Base-by-base conservation (phyloP, 352 stramenopile genomes). In the Pilasporangium apinafurcum region DNA sequence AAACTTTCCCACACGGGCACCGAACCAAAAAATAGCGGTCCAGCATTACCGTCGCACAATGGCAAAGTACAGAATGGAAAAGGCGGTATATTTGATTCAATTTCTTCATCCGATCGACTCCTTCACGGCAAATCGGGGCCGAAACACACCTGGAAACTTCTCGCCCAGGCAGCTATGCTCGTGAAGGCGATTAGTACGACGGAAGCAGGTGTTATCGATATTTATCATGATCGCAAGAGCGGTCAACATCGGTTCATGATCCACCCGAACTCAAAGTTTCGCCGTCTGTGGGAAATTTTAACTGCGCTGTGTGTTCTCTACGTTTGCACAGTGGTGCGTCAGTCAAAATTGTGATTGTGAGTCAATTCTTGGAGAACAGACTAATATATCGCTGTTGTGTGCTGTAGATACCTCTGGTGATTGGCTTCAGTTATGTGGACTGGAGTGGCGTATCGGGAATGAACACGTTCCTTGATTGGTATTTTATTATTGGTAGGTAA, bases 261-360 rank as follows among this genome's bases (percentile, higher is more conserved):
- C 38, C 78, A 91, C 44, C 78, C 78, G 1, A 91, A 91, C 49
- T 91, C 75, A 10, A 84, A 83, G 37, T 51, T 85, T 21, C 72
- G 75, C 14, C 68, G 78, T 17, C 16, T 71, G 5, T 94, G 82
- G 82, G 82, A 92, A 38, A 41, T 86, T 24, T 31, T 55, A 36
- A 91, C 78, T n/a, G 81, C 82, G 18, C 53, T 51, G 43, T 68
- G 77, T 40, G 72, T 94, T 17, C 18, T 94, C n/a, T 87, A 89
- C 53, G 79, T 92, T 8, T 85, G 74, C 31, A 48, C 67, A 17
- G 67, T 88, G 55, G 78, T 85, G 48, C 22, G 51, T 7, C 12
- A n/a, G n/a, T n/a, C n/a, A n/a, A n/a, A n/a, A n/a, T n/a, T n/a
- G n/a, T n/a, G n/a, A n/a, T n/a, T n/a, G n/a, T n/a, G 37, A 2